Percentiles rank a stretch among this genome's conserved stretches.
Evolutionary conservation across 106 monocot species (phyloP).

Genomic region (Acorus calamus): DNA sequence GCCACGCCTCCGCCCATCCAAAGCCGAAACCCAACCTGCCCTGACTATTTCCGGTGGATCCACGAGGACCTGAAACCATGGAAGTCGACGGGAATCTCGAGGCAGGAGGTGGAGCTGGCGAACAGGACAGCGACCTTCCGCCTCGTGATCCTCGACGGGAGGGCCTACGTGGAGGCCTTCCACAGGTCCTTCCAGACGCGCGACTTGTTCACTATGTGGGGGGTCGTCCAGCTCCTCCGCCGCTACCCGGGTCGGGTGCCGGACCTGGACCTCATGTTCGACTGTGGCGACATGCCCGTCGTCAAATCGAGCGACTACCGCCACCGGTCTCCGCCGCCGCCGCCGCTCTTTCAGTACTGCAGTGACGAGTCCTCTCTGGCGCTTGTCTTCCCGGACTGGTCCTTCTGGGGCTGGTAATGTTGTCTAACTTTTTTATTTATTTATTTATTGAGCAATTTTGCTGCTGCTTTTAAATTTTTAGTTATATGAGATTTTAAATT

Average conservation of each 20-base stretch:
- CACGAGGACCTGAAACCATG: constrained; percentile 64
- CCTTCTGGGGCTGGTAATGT: constrained; percentile 91
- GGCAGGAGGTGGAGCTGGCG: constrained; percentile 28
- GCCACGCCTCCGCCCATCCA: too few relatives aligned
- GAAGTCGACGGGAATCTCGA: constrained; percentile 34
- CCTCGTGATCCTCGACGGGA: constrained; percentile 23
- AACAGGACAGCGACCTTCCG: constrained; percentile 35
- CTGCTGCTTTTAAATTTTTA: too few relatives aligned
- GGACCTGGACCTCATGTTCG: too few relatives aligned
- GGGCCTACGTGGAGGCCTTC: constrained; percentile 26
- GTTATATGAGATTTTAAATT: too few relatives aligned
- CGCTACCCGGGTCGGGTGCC: too few relatives aligned
- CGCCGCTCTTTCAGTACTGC: constrained; percentile 55
- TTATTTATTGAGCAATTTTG: too few relatives aligned
- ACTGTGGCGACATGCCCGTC: too few relatives aligned
- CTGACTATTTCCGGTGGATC: constrained; percentile 62
- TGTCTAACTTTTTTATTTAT: background rate
- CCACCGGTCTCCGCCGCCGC: constrained; percentile 4
- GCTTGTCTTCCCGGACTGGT: constrained; percentile 83
- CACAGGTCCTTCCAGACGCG: background rate
- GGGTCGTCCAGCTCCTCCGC: too few relatives aligned
- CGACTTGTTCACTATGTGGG: too few relatives aligned
- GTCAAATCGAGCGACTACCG: too few relatives aligned
- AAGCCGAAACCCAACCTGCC: constrained; percentile 15
- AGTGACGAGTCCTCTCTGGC: constrained; percentile 36